Base-by-base conservation (phyloP, 73 alveolate species). In the Symbiodinium pilosum region DNA sequence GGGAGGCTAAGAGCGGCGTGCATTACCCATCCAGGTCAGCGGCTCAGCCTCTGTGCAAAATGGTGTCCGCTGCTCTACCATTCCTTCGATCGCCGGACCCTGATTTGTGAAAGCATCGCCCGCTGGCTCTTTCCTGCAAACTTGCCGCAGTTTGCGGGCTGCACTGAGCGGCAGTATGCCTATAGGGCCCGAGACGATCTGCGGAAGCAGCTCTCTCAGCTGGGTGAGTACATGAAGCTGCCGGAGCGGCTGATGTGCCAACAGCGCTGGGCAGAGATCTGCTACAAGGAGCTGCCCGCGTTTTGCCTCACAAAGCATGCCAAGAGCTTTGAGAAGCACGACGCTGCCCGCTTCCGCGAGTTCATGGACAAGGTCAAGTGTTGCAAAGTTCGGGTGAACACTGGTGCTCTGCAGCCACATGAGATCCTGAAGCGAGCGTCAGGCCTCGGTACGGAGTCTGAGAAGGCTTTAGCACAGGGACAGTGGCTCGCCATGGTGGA, bases 191-290 rank as follows among this genome's bases (percentile, higher is more conserved):
- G 94, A 30, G 94, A 87, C 44, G n/a, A 3, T 56, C 94, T 87
- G 68, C 40, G 94, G 59, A 87, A 87, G 43, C 84, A 16, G 42
- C 84, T 87, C 59, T 43, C 84, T 4, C 38, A 87, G 56, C 64
- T 87, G 84, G 56, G 40, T 41, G 94, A 86, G 52, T 56, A 47
- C 44, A 86, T 51, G 93, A 86, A 87, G 94, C 69, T 75, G 73
- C 68, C 94, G n/a, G 94, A 87, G 41, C 83, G 94, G 44, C 85
- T 87, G 32, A 87, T 87, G 84, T 87, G 94, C 94, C 94, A 87
- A 24, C 42, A 39, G 9, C 83, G 94, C 38, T 51, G 84, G 85
- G 84, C 59, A 14, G 94, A 87, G 94, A 87, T 87, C 42, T 84
- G 43, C 24, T 87, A 87, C 41, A 34, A 77, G 59, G 39, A 26